Evolutionary conservation across 1,139 yeast species (phyloP), one percentile per base, ranked within the genome.

Genomic region (Chernovozyma aurita): DNA sequence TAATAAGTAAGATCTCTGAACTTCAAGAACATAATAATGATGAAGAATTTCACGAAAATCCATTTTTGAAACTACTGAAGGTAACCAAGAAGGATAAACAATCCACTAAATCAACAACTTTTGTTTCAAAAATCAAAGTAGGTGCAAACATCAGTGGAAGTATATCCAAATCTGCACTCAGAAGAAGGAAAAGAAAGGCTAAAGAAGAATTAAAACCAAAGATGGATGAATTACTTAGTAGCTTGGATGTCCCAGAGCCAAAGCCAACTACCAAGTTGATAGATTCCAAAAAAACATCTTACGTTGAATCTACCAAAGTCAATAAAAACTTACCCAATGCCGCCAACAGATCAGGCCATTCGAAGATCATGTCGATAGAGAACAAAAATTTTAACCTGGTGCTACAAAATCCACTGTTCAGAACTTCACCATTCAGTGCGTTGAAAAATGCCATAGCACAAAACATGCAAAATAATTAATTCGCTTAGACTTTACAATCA

Each of bases 151-250:
- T 62, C 6, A 57, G 65, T 13, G 58, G 57, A 28, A 63, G 63
- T n/a, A 66, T 82, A 25, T 78, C 85, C 24, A 83, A 82, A 52
- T 78, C 86, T 3, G 65, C 86, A 1, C 47, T 72, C 9, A 69
- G 87, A 50, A 73, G 90, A 58, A 70, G 83, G 42, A 82, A 80
- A 52, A 70, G 86, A 44, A 79, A 77, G 51, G 67, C 70, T 33
- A 74, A 71, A 49, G 82, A 80, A 42, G 76, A 79, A 45, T 63
- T 84, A 42, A 73, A 73, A 44, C 86, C 90, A 4, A 73, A 78
- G 49, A 70, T 84, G 75, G 66, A 72, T 37, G 92, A 83, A 44
- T 60, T 83, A 33, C 63, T 79, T 37, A 63, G 63, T 28, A 76
- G 74, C 28, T 62, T 84, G 38, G 74, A 73, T 2, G 72, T 63